phyloP scores from a whole-genome alignment of 2,329 filamentous ascomycete species.

The Neofusicoccum laricinum region DNA sequence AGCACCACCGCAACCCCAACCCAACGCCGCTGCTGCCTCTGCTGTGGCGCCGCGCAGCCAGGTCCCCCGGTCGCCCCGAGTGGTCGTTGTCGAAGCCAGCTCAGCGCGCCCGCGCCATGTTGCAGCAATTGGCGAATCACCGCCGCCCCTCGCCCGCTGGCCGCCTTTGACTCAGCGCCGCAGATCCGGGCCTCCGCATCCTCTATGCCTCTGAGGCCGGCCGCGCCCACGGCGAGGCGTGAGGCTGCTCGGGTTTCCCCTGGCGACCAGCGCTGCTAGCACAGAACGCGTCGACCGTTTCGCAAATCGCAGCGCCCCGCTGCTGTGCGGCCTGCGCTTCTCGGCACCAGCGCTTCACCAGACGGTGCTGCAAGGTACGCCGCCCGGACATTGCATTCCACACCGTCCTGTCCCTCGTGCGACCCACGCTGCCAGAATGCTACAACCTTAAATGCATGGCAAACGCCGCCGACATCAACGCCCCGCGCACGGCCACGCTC shows the following conservation, averaged over 20 bases:
- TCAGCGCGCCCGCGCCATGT: conserved; percentile 1
- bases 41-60: background rate
- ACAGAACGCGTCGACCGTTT: background rate
- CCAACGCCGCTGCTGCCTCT: background rate
- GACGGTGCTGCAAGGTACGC: conserved; percentile 13
- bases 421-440: background rate
- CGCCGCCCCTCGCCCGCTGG: background rate
- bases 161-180: conserved; percentile 14
- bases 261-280: background rate
- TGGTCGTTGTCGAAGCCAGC: background rate
- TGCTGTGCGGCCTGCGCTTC: background rate
- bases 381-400: conserved; percentile 15
- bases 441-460: conserved; percentile 4
- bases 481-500: background rate
- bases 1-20: background rate
- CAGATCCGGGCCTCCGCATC: background rate
- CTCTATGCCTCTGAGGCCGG: background rate
- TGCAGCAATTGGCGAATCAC: conserved; percentile 11
- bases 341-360: conserved; percentile 2
- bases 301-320: background rate
- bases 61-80: background rate
- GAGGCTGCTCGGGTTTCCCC: conserved; percentile 2
- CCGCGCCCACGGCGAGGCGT: background rate
- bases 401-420: background rate
- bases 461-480: background rate